These are phyloP conservation scores for Mycena metata DNA, from an alignment of 768 basidiomycete species.

Conservation along the genomic window DNA sequence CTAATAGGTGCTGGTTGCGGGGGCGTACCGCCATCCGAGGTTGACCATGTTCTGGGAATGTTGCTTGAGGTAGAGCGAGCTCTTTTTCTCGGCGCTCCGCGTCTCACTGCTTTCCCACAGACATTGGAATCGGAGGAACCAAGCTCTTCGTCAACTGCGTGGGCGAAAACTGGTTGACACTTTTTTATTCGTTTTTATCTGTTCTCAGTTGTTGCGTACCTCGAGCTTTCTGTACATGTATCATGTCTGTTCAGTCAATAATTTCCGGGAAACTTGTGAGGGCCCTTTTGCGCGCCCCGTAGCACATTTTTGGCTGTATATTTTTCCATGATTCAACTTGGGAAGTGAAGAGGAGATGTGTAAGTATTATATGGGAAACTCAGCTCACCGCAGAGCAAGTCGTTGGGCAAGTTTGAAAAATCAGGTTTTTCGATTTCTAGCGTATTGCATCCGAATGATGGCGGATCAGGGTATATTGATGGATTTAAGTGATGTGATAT, in stretches of 20 bases:
- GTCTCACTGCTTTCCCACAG: conserved; percentile 52
- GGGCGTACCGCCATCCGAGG: conserved; percentile 86
- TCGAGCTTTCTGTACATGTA: conserved; percentile 28
- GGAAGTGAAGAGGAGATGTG: no score
- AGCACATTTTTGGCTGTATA: no score
- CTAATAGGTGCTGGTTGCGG: conserved; percentile 94
- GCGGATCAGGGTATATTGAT: no score
- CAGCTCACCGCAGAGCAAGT: no score
- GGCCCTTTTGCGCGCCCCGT: no score
- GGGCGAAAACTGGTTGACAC: conserved; percentile 45
- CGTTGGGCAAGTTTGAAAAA: no score
- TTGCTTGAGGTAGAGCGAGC: conserved; percentile 77
- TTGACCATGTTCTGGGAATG: conserved; percentile 88
- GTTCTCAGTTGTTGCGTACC: conserved; percentile 13
- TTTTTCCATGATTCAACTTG: no score
- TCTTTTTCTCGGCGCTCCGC: conserved; percentile 12
- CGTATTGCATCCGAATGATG: no score
- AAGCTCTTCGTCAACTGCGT: conserved; percentile 67
- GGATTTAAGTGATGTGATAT: no score
- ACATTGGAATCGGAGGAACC: conserved; percentile 88
- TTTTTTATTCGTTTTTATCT: conserved; percentile 33
- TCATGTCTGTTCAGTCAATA: not conserved
- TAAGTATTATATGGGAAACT: no score
- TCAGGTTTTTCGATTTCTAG: no score
- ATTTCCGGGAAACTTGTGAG: no score